These are phyloP conservation scores for Knufia petricola DNA, from an alignment of 2,329 filamentous ascomycete genomes.

Conservation along the genomic window DNA sequence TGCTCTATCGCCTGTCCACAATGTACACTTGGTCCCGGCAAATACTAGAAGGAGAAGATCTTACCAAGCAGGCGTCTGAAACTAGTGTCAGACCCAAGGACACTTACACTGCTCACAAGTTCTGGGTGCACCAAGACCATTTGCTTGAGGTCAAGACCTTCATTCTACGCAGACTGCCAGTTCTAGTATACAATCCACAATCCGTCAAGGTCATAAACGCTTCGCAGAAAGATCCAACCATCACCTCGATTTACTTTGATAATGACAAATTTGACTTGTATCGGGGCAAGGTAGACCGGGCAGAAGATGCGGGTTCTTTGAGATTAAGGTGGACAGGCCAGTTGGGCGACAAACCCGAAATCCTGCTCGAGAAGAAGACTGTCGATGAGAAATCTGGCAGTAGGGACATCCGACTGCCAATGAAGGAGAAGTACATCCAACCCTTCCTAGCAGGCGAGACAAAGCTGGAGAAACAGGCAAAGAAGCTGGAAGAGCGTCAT, in stretches of 20 bases:
- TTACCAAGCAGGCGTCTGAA: constrained; percentile 35
- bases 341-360: constrained; percentile 65
- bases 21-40: constrained; percentile 95
- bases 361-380: constrained; percentile 82
- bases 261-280: constrained; percentile 79
- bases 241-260: constrained; percentile 95
- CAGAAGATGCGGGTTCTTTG: constrained; percentile 68
- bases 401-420: constrained; percentile 67
- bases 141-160: constrained; percentile 93
- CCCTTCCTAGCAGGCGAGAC: constrained; percentile 80
- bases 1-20: constrained; percentile 78
- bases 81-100: constrained; percentile 41
- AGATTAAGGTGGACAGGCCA: constrained; percentile 88
- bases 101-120: constrained; percentile 78
- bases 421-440: constrained; percentile 92
- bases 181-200: constrained; percentile 86
- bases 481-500: constrained; percentile 71
- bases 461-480: constrained; percentile 79
- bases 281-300: constrained; percentile 68
- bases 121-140: constrained; percentile 96
- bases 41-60: constrained; percentile 56
- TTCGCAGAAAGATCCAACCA: constrained; percentile 68
- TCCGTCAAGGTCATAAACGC: constrained; percentile 72
- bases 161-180: constrained; percentile 79
- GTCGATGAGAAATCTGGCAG: constrained; percentile 66